Conservation (phyloP, 1,284 basidiomycete genomes). For the Porodaedalea pini region DNA sequence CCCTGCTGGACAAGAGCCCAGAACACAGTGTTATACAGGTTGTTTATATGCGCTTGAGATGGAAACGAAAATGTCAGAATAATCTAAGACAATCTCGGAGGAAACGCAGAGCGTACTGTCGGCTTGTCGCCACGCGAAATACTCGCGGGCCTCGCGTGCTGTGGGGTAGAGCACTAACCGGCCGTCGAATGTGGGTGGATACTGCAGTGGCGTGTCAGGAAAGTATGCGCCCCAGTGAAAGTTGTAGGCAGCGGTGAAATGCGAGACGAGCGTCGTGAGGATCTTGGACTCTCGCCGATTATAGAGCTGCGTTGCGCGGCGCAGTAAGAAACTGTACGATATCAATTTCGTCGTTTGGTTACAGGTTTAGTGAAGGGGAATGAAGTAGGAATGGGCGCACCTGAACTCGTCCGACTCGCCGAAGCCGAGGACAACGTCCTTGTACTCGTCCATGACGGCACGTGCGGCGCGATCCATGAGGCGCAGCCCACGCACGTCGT, state of each 20-base stretch:
- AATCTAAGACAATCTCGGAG: not conserved
- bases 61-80: conserved; percentile 16
- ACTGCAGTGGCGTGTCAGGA: conserved; percentile 63
- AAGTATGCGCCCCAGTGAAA: conserved; percentile 84
- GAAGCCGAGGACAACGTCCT: conserved; percentile 83
- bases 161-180: conserved; percentile 84
- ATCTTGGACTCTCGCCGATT: conserved; percentile 89
- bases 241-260: conserved; percentile 92
- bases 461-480: conserved; percentile 93
- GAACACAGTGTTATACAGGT: conserved; percentile 94
- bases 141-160: conserved; percentile 75
- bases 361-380: not conserved
- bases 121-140: conserved; percentile 93
- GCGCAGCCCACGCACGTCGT: conserved; percentile 81
- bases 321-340: conserved; percentile 75
- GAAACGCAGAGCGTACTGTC: conserved; percentile 66
- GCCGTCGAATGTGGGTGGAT: conserved; percentile 92
- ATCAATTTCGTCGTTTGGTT: not conserved
- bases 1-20: conserved; percentile 90
- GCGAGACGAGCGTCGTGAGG: conserved; percentile 81
- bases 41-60: conserved; percentile 89
- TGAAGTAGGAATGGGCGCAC: conserved; percentile 40
- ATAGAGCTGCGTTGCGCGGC: conserved; percentile 73
- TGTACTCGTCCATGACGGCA: conserved; percentile 77
- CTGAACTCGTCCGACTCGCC: conserved; percentile 98